These are phyloP conservation scores for Penicillium polonicum DNA, from an alignment of 2,329 filamentous ascomycete species.

Conservation along the genomic window DNA sequence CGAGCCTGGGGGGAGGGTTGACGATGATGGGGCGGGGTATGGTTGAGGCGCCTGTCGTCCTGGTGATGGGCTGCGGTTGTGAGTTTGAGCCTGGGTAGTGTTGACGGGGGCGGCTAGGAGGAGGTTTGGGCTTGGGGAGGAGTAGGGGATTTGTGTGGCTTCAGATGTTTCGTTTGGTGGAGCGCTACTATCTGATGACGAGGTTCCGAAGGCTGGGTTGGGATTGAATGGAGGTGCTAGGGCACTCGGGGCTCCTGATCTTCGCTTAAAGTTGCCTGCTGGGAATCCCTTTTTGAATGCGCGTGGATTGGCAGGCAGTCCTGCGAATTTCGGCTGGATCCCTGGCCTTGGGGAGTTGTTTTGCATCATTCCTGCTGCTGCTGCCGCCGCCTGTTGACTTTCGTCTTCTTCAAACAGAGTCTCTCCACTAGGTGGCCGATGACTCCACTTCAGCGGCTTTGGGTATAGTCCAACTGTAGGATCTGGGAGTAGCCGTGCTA, in stretches of 20 bases:
- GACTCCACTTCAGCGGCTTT: conserved; percentile 37
- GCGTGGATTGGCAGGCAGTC: conserved; percentile 38
- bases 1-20: conserved; percentile 25
- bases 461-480: conserved; percentile 38
- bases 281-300: conserved; percentile 33
- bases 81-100: conserved; percentile 2
- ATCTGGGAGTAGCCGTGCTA: conserved; percentile 40
- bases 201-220: conserved; percentile 5
- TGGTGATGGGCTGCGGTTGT: conserved; percentile 2
- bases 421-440: conserved; percentile 32
- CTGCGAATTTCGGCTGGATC: conserved; percentile 19
- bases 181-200: conserved; percentile 14
- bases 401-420: conserved; percentile 43
- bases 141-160: conserved; percentile 3
- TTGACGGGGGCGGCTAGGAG: conserved; percentile 2
- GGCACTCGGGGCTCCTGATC: neutral
- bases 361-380: neutral
- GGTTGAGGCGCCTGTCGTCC: conserved; percentile 18
- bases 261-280: conserved; percentile 1
- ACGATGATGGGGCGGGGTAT: conserved; percentile 12
- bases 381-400: conserved; percentile 11
- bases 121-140: conserved; percentile 1
- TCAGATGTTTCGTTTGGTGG: conserved; percentile 8
- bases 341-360: conserved; percentile 3
- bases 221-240: conserved; percentile 10